A percentile compares a stretch with the other conserved stretches of the same genome.
These are phyloP conservation scores for Cryptosporidium bovis DNA, from an alignment of 169 alveolate species.

Conservation along the genomic window DNA sequence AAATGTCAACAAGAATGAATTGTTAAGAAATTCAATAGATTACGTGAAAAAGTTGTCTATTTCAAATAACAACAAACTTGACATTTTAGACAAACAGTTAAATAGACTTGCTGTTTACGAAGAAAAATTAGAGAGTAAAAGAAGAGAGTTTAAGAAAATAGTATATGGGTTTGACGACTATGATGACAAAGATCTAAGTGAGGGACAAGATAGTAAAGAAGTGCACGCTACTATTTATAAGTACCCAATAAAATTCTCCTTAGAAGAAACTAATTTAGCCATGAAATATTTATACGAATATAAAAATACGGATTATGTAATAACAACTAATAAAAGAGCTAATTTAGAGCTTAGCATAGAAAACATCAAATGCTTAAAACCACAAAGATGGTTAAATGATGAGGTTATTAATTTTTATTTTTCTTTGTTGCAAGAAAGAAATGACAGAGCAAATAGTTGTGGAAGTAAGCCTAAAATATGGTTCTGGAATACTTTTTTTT, in stretches of 20 bases:
- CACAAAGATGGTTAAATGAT: constrained; percentile 89
- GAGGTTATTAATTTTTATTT: constrained; percentile 89
- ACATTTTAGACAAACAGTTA: constrained; percentile 36
- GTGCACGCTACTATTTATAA: neutral
- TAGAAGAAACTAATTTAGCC: constrained; percentile 21
- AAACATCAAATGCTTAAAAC: constrained; percentile 75
- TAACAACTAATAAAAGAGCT: constrained; percentile 33
- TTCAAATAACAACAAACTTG: constrained; percentile 25
- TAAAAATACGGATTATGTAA: neutral
- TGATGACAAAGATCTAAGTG: neutral
- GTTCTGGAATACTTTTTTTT: constrained; percentile 88
- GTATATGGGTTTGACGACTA: constrained; percentile 31
- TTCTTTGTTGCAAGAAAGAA: constrained; percentile 85
- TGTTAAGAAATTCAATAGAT: constrained; percentile 33
- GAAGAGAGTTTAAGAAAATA: constrained; percentile 43
- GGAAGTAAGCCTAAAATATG: constrained; percentile 78
- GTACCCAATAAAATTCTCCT: constrained; percentile 28
- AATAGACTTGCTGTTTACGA: constrained; percentile 67
- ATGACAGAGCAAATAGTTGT: constrained; percentile 67
- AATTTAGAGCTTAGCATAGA: constrained; percentile 20
- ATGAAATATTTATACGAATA: neutral
- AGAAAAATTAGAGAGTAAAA: constrained; percentile 17
- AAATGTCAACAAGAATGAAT: neutral
- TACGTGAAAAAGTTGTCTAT: constrained; percentile 10
- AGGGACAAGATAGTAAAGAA: neutral